phyloP scores from a whole-genome alignment of 1,284 basidiomycete genomes.

The Kalmanozyma brasiliensis region DNA sequence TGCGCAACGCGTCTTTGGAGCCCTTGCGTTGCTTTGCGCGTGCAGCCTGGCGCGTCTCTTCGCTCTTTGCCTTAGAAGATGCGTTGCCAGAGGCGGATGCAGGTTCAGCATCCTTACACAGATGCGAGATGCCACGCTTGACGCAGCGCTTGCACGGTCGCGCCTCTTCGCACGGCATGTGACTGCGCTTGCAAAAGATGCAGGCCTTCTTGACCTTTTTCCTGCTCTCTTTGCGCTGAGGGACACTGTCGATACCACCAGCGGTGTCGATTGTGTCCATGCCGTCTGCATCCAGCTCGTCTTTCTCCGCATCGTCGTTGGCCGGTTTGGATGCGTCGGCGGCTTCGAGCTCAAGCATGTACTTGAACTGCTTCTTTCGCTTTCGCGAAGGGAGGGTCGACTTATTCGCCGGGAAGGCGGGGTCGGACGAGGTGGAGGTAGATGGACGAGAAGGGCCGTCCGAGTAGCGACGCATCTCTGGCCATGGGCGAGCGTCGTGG shows the following conservation, averaged over 20 bases:
- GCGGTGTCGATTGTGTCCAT: slow-evolving; percentile 5
- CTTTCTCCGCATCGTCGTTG: slow-evolving; percentile 4
- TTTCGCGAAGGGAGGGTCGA: slow-evolving; percentile 14
- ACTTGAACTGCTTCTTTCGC: slow-evolving; percentile 54
- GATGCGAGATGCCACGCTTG: slow-evolving; percentile 48
- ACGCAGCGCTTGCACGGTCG: slow-evolving; percentile 41
- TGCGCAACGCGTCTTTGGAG: not conserved
- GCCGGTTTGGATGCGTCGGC: slow-evolving; percentile 9
- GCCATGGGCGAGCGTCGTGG: slow-evolving; percentile 3
- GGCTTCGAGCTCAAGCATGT: slow-evolving; percentile 36
- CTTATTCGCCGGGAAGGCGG: not conserved
- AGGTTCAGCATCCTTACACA: slow-evolving; percentile 48
- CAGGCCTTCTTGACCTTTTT: slow-evolving; percentile 56
- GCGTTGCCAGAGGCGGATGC: slow-evolving; percentile 13
- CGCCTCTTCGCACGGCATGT: slow-evolving; percentile 49
- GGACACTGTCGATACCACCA: not conserved
- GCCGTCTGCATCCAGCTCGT: slow-evolving; percentile 11
- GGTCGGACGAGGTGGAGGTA: slow-evolving; percentile 8
- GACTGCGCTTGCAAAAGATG: slow-evolving; percentile 52
- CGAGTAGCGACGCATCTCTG: not conserved
- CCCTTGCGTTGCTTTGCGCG: slow-evolving; percentile 15
- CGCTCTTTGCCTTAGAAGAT: slow-evolving; percentile 15
- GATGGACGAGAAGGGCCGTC: not conserved
- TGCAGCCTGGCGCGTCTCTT: slow-evolving; percentile 14
- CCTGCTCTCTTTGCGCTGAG: slow-evolving; percentile 29